Evolutionary conservation across 495 filamentous ascomycete genomes (phyloP), one percentile per base, ranked within the genome.

Genomic region (Neurospora sp.): DNA sequence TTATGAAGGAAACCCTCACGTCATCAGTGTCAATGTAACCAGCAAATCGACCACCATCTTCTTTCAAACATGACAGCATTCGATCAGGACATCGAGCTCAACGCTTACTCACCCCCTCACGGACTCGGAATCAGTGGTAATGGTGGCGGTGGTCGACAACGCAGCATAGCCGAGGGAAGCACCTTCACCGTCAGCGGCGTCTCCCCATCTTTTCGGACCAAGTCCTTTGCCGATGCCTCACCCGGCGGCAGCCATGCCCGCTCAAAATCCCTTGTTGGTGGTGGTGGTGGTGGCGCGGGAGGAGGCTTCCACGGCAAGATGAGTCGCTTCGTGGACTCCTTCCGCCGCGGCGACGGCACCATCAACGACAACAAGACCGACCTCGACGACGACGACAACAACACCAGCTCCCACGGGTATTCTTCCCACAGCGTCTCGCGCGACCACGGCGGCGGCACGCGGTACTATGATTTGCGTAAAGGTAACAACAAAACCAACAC

Each of bases 1-100:
- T 66, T 66, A 66, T 66, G 53, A 66, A 66, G 31, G 53, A 66
- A 35, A 35, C 14, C 53, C 53, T 66, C 53, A 66, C 53, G 27
- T 37, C 53, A 66, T 66, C 53, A 16, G 53, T 18, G 53, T 66
- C 53, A 66, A 66, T 66, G 53, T 66, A 66, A 66, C 53, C 53
- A 18, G 53, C 53, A 35, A 66, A 31, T 35, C 27, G 12, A 61
- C 27, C 0, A 31, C 53, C 27, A 59, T 59, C 53, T 66, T 35
- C 27, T 66, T 35, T 18, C 53, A 66, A 66, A 35, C 27, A 66
- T 66, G 53, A 8, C 53, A 18, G 53, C 48, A 2, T 42, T 70
- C 72, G 75, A 78, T 68, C 70, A 69, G 72, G 79, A 80, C 71
- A 76, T 80, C 69, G 78, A 79, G 71, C 69, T 80, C 68, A 75